Evolutionary conservation across 768 basidiomycete genomes (phyloP), one percentile per base, ranked within the genome.

Genomic region (Collybia sp.): DNA sequence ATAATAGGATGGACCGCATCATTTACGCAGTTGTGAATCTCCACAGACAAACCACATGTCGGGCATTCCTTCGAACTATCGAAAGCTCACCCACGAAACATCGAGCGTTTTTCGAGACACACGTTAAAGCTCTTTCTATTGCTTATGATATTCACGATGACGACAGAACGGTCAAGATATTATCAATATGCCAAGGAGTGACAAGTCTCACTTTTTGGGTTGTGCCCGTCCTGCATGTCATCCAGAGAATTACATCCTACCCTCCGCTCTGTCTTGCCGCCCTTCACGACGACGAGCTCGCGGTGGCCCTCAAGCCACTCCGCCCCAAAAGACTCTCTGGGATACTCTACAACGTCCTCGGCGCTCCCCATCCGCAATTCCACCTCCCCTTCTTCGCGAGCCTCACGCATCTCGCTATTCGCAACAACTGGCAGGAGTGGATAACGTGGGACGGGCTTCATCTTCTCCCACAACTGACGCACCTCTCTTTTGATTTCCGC

Each of bases 381-480:
- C 52, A 54, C 15, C 49, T 58, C 3, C 56, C 63, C 3, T 63
- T 71, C 50, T 70, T 70, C 53, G 53, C 59, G 44, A 44, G 47
- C 12, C 56, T 70, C 12, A 71, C 69, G 1, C 69, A 71, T 47
- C 60, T 73, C 11, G 63, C 66, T 1, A 59, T 73, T 20, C 55
- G 65, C 13, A 70, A 72, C 48, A 60, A 56, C 49, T 73, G 70
- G 70, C 66, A 71, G 33, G 69, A 72, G 8, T 73, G 71, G 70
- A 62, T 61, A 5, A 51, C 59, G 1, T 73, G 70, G 69, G 48
- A 57, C 2, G 63, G 57, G n/a, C 59, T 59, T 40, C 56, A 56
- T 2, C 45, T 53, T 2, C 49, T 68, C 18, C 64, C 60, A 11
- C 52, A 50, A 12, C 62, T 72, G 30, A 65, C 67, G 1, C 64